phyloP scores from a whole-genome alignment of 768 basidiomycete genomes.

The Leccinum arenicola region DNA sequence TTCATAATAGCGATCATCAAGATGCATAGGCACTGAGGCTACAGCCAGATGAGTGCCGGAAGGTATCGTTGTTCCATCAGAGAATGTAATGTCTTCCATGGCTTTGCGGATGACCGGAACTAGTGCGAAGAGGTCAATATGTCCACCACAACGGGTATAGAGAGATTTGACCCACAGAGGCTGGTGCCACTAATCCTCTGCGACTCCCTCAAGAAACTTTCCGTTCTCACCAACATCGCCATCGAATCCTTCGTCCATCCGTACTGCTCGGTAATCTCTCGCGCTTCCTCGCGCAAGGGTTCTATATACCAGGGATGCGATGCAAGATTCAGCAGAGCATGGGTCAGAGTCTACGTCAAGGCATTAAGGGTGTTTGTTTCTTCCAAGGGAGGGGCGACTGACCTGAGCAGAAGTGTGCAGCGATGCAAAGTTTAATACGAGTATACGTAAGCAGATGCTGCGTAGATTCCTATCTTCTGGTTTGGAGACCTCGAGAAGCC shows the following conservation, averaged over 20 bases:
- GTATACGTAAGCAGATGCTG: constrained; percentile 32
- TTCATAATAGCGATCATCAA: constrained; percentile 41
- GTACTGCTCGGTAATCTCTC: constrained; percentile 27
- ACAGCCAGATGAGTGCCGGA: constrained; percentile 37
- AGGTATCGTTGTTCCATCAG: constrained; percentile 37
- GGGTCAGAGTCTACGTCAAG: constrained; percentile 30
- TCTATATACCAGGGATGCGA: constrained; percentile 37
- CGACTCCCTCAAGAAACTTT: constrained; percentile 45
- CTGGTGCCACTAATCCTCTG: constrained; percentile 35
- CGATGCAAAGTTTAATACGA: constrained; percentile 38
- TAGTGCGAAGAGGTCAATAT: constrained; percentile 13
- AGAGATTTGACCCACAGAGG: constrained; percentile 25
- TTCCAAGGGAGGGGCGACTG: not conserved
- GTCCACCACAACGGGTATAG: not conserved
- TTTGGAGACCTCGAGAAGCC: constrained; percentile 37
- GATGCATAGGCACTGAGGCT: constrained; percentile 34
- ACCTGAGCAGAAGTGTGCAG: constrained; percentile 37
- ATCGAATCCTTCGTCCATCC: constrained; percentile 35
- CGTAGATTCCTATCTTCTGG: constrained; percentile 27
- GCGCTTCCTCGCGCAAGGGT: constrained; percentile 41
- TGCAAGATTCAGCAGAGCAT: constrained; percentile 40
- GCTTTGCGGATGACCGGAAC: constrained; percentile 34
- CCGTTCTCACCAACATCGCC: constrained; percentile 35
- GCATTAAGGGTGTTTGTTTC: constrained; percentile 2
- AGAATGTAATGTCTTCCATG: constrained; percentile 32